Evolutionary conservation across 352 stramenopile genomes (phyloP), one percentile per base, ranked within the genome.

Genomic region (Phytophthora tentaculata): DNA sequence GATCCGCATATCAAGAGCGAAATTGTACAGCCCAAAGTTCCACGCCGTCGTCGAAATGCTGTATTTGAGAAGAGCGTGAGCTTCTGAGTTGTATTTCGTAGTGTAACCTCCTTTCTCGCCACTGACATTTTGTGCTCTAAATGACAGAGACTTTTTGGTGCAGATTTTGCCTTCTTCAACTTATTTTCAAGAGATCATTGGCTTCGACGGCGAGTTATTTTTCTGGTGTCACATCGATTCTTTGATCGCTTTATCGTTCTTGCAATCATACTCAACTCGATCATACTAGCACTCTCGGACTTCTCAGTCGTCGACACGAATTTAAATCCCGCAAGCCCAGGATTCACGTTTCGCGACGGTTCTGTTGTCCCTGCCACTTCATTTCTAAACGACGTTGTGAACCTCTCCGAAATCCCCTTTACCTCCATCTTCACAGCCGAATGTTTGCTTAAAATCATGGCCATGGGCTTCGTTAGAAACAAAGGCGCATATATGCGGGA

Each of bases 361-460:
- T 14, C 44, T 13, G 48, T 93, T 28, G 68, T 89, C 3, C 60
- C 54, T 0, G 74, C 69, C 5, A 78, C 74, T 49, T 90, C 84
- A 1, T 35, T 72, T 12, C 60, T 74, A 14, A 93, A 93, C 66
- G 71, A 53, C 6, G 63, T 91, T 5, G 66, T 96, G 0, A 78
- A 90, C 44, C 49, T 79, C 7, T 89, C 89, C 7, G 90, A 97
- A 44, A 55, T 80, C 1, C 80, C 91, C 4, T 98, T 98, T 61
- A 97, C 90, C 1, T 56, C 79, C 0, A 74, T 98, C 20, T 98
- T 98, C 69, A 84, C 87, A 2, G 48, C 83, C 1, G 95, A 98
- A 63, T 89, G 82, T 39, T 24, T 89, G 19, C 60, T 98, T n/a
- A 98, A 98, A 71, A 94, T 98, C 35, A 57, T 97, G 5, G 89